phyloP scores from a whole-genome alignment of 176 grass and related monocot species.

The Alopecurus myosuroides region DNA sequence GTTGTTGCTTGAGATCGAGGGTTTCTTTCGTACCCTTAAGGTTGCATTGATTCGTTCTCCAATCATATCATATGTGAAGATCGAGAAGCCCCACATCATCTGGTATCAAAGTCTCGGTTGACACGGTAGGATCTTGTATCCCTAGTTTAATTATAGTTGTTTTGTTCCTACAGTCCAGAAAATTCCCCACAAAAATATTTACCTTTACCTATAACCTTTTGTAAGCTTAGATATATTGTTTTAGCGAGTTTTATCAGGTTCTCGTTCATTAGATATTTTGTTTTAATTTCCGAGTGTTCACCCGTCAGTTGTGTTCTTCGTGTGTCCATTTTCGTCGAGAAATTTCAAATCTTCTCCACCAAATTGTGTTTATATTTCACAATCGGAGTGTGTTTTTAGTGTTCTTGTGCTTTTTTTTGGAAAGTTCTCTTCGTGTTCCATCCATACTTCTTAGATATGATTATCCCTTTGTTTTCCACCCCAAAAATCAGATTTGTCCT shows the following conservation, averaged over 20 bases:
- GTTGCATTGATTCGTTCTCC: not conserved
- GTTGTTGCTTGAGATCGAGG: no score
- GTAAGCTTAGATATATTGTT: not conserved
- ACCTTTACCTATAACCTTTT: not conserved
- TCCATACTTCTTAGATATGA: not conserved
- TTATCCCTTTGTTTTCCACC: not conserved
- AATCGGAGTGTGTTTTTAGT: not conserved
- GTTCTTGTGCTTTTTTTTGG: not conserved
- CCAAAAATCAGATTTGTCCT: not conserved
- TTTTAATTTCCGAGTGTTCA: not conserved
- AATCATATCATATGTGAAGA: not conserved
- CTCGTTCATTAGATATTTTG: not conserved
- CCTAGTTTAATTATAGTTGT: not conserved
- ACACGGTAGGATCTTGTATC: not conserved
- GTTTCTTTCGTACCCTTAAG: not conserved
- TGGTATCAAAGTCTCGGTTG: not conserved
- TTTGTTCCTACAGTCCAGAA: not conserved
- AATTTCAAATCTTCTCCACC: not conserved
- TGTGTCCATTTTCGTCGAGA: not conserved
- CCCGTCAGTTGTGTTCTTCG: not conserved
- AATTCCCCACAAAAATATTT: not conserved
- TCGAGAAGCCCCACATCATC: not conserved
- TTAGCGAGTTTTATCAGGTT: not conserved
- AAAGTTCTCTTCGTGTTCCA: not conserved
- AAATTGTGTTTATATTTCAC: not conserved